A percentile compares a stretch with the other conserved stretches of the same genome.
These are phyloP conservation scores for Corynespora cassiicola DNA, from an alignment of 2,329 filamentous ascomycete genomes.

Conservation along the genomic window DNA sequence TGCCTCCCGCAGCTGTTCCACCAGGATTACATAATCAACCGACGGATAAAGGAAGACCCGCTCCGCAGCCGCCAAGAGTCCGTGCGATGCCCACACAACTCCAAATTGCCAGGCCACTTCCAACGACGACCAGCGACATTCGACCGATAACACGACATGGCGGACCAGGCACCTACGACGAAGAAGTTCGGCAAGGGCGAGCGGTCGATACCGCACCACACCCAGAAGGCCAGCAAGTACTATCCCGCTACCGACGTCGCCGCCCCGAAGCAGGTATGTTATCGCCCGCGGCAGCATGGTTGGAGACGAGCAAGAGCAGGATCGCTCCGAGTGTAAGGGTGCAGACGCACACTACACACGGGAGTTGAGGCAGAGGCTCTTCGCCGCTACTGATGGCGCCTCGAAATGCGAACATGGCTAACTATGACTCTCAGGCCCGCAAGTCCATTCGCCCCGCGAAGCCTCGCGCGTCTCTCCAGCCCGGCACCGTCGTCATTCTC, in stretches of 20 bases:
- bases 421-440: constrained; percentile 73
- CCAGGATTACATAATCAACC: too few species aligned
- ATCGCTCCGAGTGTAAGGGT: constrained; percentile 9
- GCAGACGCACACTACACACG: background rate
- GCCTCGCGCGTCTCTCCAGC: constrained; percentile 86
- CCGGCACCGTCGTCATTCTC: constrained; percentile 97
- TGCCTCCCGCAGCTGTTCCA: too few species aligned
- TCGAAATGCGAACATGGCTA: too few species aligned
- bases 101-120: constrained; percentile 25
- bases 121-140: constrained; percentile 46
- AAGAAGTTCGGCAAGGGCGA: constrained; percentile 99
- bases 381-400: background rate
- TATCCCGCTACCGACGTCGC: constrained; percentile 94
- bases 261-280: constrained; percentile 92
- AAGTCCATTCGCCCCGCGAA: constrained; percentile 90
- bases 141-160: constrained; percentile 76
- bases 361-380: background rate
- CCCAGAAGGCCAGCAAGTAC: constrained; percentile 98
- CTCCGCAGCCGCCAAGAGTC: too few species aligned
- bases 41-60: too few species aligned
- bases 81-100: constrained; percentile 1
- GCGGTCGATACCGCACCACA: constrained; percentile 84
- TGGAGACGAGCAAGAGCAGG: constrained; percentile 18
- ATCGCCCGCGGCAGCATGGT: constrained; percentile 18
- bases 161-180: constrained; percentile 61